Evolutionary conservation across 2,329 filamentous ascomycete species (phyloP), one percentile per base, ranked within the genome.

Genomic region (Pezicula radicicola): DNA sequence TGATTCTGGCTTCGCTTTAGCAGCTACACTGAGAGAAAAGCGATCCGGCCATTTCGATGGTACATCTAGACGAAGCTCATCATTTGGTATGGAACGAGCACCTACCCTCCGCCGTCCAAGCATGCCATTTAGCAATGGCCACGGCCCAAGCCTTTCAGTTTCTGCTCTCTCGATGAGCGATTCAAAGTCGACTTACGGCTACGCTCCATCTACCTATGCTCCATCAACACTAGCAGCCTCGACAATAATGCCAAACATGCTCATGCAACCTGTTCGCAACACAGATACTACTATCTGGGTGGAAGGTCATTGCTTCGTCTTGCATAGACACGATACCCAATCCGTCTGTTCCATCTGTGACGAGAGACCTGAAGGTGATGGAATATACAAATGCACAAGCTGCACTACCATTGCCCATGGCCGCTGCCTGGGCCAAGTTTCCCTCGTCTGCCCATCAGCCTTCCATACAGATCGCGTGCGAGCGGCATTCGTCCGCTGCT

Each of bases 1-100:
- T 63, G 94, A 99, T 66, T 97, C 93, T 4, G 93, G 91, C 2
- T 95, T 94, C 69, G 89, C 90, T 35, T 75, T 96, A 51, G 87
- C 92, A 56, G 84, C 89, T 16, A 96, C 90, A 4, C 75, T 99
- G 52, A 85, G 91, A 30, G 94, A 97, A 72, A 99, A 97, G 75
- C 84, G 93, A 48, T 97, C 94, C 3, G 92, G 89, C 1, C 91
- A 97, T 67, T 96, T 97, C 60, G 83, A 87, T 51, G 71, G 56
- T 74, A 79, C 76, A 58, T 88, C 88, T n/a, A 83, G 92, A 54
- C 84, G 93, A 59, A 97, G 92, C 73, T 96, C 92, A n/a, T 96
- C 92, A 1, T 95, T 96, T 70, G 89, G 87, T 28, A 77, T 92
- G 65, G 89, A 90, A 60, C 85, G 84, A 67, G 80, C 85, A 59